phyloP scores from a whole-genome alignment of 1,284 basidiomycete genomes.

The Porogramme epimiltina region DNA sequence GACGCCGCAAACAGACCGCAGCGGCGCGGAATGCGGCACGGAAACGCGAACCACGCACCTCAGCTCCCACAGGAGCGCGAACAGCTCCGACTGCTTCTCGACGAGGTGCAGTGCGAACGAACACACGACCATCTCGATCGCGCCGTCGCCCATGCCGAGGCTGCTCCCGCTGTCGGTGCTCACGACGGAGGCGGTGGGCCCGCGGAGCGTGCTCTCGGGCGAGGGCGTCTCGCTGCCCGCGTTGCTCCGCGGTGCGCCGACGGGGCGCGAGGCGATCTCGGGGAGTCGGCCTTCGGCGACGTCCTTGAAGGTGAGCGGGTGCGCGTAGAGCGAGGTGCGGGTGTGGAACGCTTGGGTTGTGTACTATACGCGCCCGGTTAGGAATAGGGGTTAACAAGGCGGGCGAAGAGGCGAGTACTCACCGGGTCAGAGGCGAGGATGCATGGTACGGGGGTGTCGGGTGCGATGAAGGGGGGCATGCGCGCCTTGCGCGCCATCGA shows the following conservation, averaged over 20 bases:
- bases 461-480: conserved; percentile 16
- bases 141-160: conserved; percentile 3
- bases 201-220: conserved; percentile 14
- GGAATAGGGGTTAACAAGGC: not conserved
- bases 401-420: conserved; percentile 17
- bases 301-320: conserved; percentile 53
- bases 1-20: too few species aligned
- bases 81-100: conserved; percentile 61
- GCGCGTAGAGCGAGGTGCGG: conserved; percentile 50
- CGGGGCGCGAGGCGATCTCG: conserved; percentile 18
- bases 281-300: conserved; percentile 52
- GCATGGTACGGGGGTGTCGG: conserved; percentile 24
- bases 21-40: too few species aligned
- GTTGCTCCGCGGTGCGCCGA: conserved; percentile 18
- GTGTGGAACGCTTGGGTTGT: conserved; percentile 50
- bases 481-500: conserved; percentile 2
- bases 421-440: conserved; percentile 42
- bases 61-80: conserved; percentile 63
- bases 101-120: conserved; percentile 76
- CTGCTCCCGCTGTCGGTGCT: conserved; percentile 1
- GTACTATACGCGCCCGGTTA: conserved; percentile 37
- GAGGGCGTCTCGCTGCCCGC: conserved; percentile 9
- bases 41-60: conserved; percentile 21
- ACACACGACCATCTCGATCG: conserved; percentile 65
- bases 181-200: not conserved